A percentile compares a stretch with the other conserved stretches of the same genome.
Evolutionary conservation across 1,139 yeast genomes (phyloP).

Genomic region (Candida sp.): DNA sequence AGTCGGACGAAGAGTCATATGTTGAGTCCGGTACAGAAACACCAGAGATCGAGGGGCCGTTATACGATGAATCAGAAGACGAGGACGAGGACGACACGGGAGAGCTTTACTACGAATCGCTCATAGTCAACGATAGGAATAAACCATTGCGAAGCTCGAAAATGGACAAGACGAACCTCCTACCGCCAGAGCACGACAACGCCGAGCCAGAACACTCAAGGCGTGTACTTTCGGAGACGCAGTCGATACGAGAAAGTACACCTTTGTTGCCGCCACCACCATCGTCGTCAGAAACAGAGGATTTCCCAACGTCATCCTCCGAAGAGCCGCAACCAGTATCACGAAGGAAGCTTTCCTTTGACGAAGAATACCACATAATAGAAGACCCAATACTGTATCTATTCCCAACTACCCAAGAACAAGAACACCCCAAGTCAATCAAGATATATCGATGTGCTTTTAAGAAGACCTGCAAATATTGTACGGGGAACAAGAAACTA

Average conservation of each 20-base stretch:
- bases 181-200: too few relatives aligned
- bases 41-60: neutral
- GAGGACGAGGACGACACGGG: neutral
- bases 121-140: neutral
- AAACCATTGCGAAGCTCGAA: neutral
- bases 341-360: constrained; percentile 14
- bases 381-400: constrained; percentile 17
- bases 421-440: neutral
- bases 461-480: constrained; percentile 26
- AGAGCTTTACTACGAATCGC: neutral
- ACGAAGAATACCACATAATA: constrained; percentile 31
- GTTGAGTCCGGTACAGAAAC: neutral
- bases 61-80: neutral
- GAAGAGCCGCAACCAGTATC: neutral
- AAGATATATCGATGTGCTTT: constrained; percentile 34
- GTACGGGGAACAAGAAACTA: constrained; percentile 34
- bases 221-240: neutral
- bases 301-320: neutral
- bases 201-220: too few relatives aligned
- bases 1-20: neutral
- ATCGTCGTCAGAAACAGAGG: constrained; percentile 4
- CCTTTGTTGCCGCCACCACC: neutral
- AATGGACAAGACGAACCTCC: neutral
- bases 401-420: neutral
- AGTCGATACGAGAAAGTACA: neutral